A percentile compares a stretch with the other conserved stretches of the same genome.
Evolutionary conservation across 2,329 filamentous ascomycete species (phyloP).

Genomic region (Mycocentrospora acerina): DNA sequence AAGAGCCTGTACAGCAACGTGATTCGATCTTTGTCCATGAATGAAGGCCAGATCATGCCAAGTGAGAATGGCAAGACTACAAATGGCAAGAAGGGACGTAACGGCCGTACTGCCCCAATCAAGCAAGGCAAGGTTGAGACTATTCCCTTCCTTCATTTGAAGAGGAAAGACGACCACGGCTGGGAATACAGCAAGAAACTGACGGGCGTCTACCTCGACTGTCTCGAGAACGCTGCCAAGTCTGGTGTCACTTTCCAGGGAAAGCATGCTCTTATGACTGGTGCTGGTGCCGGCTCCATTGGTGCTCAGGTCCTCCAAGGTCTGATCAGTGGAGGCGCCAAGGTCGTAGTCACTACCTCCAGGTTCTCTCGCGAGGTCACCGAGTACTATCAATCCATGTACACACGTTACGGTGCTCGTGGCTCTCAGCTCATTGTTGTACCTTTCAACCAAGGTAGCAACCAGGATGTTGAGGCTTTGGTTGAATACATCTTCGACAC

Average conservation of each 20-base stretch:
- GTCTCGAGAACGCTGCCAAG: slow-evolving; percentile 83
- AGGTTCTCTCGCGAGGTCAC: slow-evolving; percentile 96
- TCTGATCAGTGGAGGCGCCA: slow-evolving; percentile 92
- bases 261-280: slow-evolving; percentile 97
- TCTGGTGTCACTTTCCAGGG: slow-evolving; percentile 87
- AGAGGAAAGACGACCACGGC: slow-evolving; percentile 88
- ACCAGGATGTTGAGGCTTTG: slow-evolving; percentile 93
- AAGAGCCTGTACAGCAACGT: slow-evolving; percentile 94
- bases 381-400: slow-evolving; percentile 99
- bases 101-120: slow-evolving; percentile 53
- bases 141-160: slow-evolving; percentile 95
- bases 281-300: slow-evolving; percentile 95
- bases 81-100: slow-evolving; percentile 60
- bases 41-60: slow-evolving; percentile 94
- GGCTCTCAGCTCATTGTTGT: slow-evolving; percentile 97
- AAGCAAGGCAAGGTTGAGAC: slow-evolving; percentile 92
- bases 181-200: slow-evolving; percentile 99
- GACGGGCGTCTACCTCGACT: slow-evolving; percentile 88
- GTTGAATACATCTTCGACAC: slow-evolving; percentile 95
- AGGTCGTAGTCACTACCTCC: slow-evolving; percentile 94
- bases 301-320: slow-evolving; percentile 96
- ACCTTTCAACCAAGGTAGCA: slow-evolving; percentile 98
- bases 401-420: slow-evolving; percentile 87
- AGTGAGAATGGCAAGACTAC: slow-evolving; percentile 73
- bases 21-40: slow-evolving; percentile 92